Conservation (phyloP, 257 asterid species). For the Plectranthus barbatus region DNA sequence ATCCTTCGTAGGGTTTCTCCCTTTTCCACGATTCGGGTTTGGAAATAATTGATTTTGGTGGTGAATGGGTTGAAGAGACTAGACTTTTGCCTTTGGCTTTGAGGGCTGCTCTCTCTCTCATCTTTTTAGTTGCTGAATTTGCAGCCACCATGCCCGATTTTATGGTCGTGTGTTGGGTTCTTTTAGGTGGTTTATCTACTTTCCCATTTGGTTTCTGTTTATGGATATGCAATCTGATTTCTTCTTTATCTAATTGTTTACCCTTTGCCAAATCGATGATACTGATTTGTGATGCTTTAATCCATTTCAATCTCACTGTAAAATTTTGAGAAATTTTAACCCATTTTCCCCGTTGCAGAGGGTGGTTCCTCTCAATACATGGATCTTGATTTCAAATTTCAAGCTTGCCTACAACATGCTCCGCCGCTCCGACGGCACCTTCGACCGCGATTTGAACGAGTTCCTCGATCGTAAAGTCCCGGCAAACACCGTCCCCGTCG, state of each 20-base stretch:
- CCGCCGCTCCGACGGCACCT: slow-evolving; percentile 80
- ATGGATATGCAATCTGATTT: not conserved
- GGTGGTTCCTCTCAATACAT: slow-evolving; percentile 78
- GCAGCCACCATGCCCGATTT: slow-evolving; percentile 20
- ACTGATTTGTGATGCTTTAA: not conserved
- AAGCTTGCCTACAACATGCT: slow-evolving; percentile 78
- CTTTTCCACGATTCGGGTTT: slow-evolving; percentile 5
- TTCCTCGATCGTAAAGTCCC: slow-evolving; percentile 72
- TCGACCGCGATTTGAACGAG: slow-evolving; percentile 67
- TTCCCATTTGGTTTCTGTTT: slow-evolving; percentile 21
- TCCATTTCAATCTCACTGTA: not conserved
- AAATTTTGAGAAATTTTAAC: not conserved
- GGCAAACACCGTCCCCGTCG: slow-evolving; percentile 63
- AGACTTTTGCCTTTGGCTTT: slow-evolving; percentile 17
- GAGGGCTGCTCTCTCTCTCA: slow-evolving; percentile 1
- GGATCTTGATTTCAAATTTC: slow-evolving; percentile 82
- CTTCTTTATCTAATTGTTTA: not conserved
- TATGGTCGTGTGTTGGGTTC: slow-evolving; percentile 22
- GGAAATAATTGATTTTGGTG: not conserved
- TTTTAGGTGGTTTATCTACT: slow-evolving; percentile 22
- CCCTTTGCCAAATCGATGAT: not conserved
- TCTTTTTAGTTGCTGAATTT: slow-evolving; percentile 21
- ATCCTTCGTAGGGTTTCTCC: not conserved
- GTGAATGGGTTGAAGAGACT: slow-evolving; percentile 12
- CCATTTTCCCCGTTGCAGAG: slow-evolving; percentile 42